A percentile compares a stretch with the other conserved stretches of the same genome.
phyloP scores from a whole-genome alignment of 2,329 filamentous ascomycete genomes.

The Diaporthe nobilis region DNA sequence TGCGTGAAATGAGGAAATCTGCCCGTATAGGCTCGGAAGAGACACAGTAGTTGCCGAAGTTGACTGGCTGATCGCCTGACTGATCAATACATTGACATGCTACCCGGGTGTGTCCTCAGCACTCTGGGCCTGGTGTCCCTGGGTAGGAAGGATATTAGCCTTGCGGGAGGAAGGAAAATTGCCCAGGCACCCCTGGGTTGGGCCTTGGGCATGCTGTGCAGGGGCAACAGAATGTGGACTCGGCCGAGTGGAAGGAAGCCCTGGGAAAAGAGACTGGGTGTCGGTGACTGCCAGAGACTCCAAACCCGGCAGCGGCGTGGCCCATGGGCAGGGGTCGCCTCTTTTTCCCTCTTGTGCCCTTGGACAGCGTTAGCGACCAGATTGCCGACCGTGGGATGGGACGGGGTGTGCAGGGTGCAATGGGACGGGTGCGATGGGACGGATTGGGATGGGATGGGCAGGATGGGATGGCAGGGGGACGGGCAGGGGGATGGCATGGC shows the following conservation, averaged over 20 bases:
- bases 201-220: background rate
- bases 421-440: background rate
- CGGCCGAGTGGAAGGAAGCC: constrained; percentile 8
- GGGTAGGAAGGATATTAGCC: background rate
- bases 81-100: background rate
- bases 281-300: background rate
- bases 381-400: constrained; percentile 30
- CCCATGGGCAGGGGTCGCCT: constrained; percentile 1
- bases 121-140: background rate
- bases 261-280: background rate
- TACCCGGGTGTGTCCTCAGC: background rate
- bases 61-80: background rate
- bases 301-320: background rate
- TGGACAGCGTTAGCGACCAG: constrained; percentile 15
- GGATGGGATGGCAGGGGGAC: background rate
- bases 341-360: background rate
- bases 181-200: background rate
- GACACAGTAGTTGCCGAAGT: background rate
- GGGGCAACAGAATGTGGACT: constrained; percentile 12
- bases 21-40: background rate
- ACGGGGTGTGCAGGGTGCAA: background rate
- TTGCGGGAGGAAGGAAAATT: background rate
- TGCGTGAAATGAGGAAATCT: constrained; percentile 34
- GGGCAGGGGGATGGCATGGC: constrained; percentile 2
- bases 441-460: constrained; percentile 3